Base-by-base conservation (phyloP, 2,329 filamentous ascomycete genomes). In the Chaetomium sp. region DNA sequence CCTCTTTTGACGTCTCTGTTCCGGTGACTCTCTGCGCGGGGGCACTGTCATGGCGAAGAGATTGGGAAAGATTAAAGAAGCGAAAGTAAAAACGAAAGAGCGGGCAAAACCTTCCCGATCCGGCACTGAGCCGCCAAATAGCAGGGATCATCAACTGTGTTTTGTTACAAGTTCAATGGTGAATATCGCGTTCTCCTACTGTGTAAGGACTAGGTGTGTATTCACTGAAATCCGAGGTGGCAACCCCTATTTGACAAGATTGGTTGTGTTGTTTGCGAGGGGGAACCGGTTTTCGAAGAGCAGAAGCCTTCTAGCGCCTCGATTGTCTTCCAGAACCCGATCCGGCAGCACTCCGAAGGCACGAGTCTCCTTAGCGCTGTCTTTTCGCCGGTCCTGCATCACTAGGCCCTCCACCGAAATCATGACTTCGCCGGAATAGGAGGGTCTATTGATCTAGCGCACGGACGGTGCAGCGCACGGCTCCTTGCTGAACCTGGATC, bases 381-480 rank as follows among this genome's bases (percentile, higher is more conserved):
- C 49, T 38, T 47, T 62, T 58, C 53, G 58, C 54, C 13, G 47
- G 59, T 38, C 63, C 53, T 59, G 59, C 62, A 60, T 62, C 49
- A 27, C 45, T 54, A 50, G 58, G 62, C 27, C 55, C 47, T 51
- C 54, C 56, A 50, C 53, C 38, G 19, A 50, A 42, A 62, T 49
- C 57, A 60, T 16, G 62, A 63, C 60, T 62, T 55, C 31, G 45
- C 57, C 55, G 31, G 62, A 65, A 57, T 9, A 27, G 35, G 63
- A 29, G 35, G 21, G 16, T 56, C 60, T 54, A 66, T 67, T 67
- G 66, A 23, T 23, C n/a, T 47, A 23, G 61, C 62, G 68, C 68
- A 70, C 68, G 57, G 68, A 68, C 62, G 23, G 16, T 42, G 51
- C 47, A 31, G 27, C 25, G 35, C 10, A 27, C 27, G 3, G 27